Evolutionary conservation across 139 green algal species (phyloP).

Genomic region (Coccomyxa sp.): DNA sequence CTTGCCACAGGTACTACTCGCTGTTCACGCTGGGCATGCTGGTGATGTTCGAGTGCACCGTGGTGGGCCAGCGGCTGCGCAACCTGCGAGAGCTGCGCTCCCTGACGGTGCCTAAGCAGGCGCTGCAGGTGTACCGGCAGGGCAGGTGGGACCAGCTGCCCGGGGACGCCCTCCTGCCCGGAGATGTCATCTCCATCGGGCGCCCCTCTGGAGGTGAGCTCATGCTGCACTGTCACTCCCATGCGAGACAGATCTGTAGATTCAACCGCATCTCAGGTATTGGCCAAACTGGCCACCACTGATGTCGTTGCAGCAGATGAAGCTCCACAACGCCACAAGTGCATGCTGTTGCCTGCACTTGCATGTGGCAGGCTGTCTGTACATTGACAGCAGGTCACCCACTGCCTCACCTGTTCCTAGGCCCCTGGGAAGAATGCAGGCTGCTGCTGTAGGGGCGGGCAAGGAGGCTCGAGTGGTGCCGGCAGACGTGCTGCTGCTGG

Average conservation of each 20-base stretch:
- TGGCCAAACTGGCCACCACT: too few species aligned
- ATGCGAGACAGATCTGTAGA: too few species aligned
- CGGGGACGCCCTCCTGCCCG: constrained; percentile 83
- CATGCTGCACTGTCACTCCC: too few species aligned
- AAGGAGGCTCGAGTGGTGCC: constrained; percentile 67
- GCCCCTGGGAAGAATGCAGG: too few species aligned
- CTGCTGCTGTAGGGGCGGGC: constrained; percentile 21
- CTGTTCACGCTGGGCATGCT: constrained; percentile 99
- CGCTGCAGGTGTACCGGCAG: constrained; percentile 49
- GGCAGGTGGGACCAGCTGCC: constrained; percentile 67
- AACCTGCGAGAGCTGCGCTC: constrained; percentile 84
- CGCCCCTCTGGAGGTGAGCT: constrained; percentile 29
- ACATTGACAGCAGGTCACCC: too few species aligned
- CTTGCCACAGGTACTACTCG: constrained; percentile 84
- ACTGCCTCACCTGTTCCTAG: too few species aligned
- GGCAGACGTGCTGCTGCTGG: constrained; percentile 88
- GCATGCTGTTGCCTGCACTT: too few species aligned
- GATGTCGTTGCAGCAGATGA: too few species aligned
- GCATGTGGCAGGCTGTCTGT: too few species aligned
- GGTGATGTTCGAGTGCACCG: constrained; percentile 95
- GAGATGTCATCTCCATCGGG: constrained; percentile 94
- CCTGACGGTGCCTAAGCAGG: constrained; percentile 76
- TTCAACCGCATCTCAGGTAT: too few species aligned
- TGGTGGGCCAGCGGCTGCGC: constrained; percentile 81
- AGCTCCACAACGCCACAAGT: too few species aligned